Percentiles rank a stretch among this genome's conserved stretches.
phyloP scores from a whole-genome alignment of 129 eudicot species.

The carrot (Daucus carota) region DH1_v3.0 NC_030388.2:12235001-12235500 shows the following conservation, averaged over 20 bases:
- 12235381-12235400: constrained; percentile 9
- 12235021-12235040: too few relatives aligned
- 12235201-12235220: neutral
- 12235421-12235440: constrained; percentile 13
- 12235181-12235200: neutral
- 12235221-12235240: neutral
- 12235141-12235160: neutral
- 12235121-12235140: neutral
- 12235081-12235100: neutral
- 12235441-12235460: constrained; percentile 3
- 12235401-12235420: constrained; percentile 5
- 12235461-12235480: constrained; percentile 15
- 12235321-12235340: neutral
- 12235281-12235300: neutral
- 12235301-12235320: neutral
- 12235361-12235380: neutral
- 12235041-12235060: too few relatives aligned
- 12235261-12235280: neutral
- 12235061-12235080: neutral
- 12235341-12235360: neutral
- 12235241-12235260: neutral
- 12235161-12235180: neutral
- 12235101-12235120: neutral
- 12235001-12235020: too few relatives aligned
- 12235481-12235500: constrained; percentile 10